Evolutionary conservation across 768 basidiomycete genomes (phyloP).

Genomic region (Pleurotus pulmonarius): DNA sequence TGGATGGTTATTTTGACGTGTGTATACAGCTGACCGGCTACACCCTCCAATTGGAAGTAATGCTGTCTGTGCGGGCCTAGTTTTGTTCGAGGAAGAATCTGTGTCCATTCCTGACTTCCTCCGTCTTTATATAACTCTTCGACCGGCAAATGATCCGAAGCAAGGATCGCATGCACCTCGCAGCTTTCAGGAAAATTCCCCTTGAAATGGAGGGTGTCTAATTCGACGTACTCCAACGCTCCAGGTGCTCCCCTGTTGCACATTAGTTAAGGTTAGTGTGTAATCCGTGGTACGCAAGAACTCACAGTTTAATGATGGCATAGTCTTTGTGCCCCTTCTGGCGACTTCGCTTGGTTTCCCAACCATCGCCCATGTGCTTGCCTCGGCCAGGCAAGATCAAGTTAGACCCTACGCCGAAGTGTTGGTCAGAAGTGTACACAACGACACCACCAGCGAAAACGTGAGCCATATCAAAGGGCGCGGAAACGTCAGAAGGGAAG

Average conservation of each 20-base stretch:
- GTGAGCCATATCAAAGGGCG: slow-evolving; percentile 80
- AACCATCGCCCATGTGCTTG: slow-evolving; percentile 95
- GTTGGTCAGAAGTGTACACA: slow-evolving; percentile 86
- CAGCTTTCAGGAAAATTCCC: slow-evolving; percentile 93
- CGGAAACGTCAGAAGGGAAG: slow-evolving; percentile 43
- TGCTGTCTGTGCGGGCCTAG: slow-evolving; percentile 90
- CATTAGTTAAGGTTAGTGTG: slow-evolving; percentile 6
- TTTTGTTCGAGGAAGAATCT: slow-evolving; percentile 71
- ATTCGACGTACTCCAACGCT: slow-evolving; percentile 70
- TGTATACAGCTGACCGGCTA: slow-evolving; percentile 55
- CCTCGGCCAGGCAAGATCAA: slow-evolving; percentile 85
- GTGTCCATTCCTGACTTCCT: slow-evolving; percentile 59
- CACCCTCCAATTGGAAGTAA: slow-evolving; percentile 78
- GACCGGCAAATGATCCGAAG: slow-evolving; percentile 18
- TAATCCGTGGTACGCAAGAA: slow-evolving; percentile 9
- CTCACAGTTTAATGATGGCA: slow-evolving; percentile 86
- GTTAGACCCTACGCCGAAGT: slow-evolving; percentile 91
- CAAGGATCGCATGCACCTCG: slow-evolving; percentile 60
- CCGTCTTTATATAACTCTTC: slow-evolving; percentile 32
- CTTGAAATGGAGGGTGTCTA: slow-evolving; percentile 94
- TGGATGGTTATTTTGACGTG: slow-evolving; percentile 88
- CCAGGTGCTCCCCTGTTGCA: slow-evolving; percentile 65
- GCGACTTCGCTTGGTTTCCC: slow-evolving; percentile 94
- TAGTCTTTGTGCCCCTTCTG: slow-evolving; percentile 83
- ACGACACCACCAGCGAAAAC: slow-evolving; percentile 88